Evolutionary conservation across 495 filamentous ascomycete genomes (phyloP), one percentile per base, ranked within the genome.

Genomic region (Achaetomiella virescens): DNA sequence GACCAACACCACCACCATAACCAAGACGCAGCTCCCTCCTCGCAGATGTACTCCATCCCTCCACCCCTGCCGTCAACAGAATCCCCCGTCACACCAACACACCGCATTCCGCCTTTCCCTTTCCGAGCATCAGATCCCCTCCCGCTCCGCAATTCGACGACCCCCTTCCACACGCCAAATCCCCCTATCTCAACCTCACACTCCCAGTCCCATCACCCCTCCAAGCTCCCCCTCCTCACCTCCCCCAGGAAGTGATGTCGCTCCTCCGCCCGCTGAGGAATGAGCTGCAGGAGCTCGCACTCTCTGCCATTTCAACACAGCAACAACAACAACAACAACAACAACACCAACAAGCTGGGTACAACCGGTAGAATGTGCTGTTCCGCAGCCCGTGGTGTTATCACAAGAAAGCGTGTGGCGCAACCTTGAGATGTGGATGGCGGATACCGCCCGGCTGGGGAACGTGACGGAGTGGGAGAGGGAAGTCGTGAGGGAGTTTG

Each of bases 401-500:
- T n/a, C n/a, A n/a, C n/a, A n/a, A n/a, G n/a, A n/a, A n/a, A n/a
- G n/a, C n/a, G n/a, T 41, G 27, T 31, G 27, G 27, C 22, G 18
- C 20, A 7, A 17, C n/a, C 33, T 51, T 6, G 47, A 47, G 7
- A 2, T 21, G 22, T 52, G 25, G 6, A 22, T 57, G 22, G 41
- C 6, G 15, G 27, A 31, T 31, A n/a, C n/a, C n/a, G n/a, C n/a
- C 9, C 29, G 31, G 22, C 4, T 40, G 21, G 17, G 12, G 3
- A 47, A 24, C 15, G 12, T 12, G 14, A 49, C 46, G 6, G 36
- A 42, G 6, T 42, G 47, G 12, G 60, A 66, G 52, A 42, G 58
- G 11, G 25, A 22, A 15, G 18, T 29, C 11, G 47, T 67, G 40
- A 46, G 52, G 11, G 49, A 61, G 25, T 65, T 63, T 55, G 40